Conservation (phyloP, 441 rosid species). For the Gossypium laxum region DNA sequence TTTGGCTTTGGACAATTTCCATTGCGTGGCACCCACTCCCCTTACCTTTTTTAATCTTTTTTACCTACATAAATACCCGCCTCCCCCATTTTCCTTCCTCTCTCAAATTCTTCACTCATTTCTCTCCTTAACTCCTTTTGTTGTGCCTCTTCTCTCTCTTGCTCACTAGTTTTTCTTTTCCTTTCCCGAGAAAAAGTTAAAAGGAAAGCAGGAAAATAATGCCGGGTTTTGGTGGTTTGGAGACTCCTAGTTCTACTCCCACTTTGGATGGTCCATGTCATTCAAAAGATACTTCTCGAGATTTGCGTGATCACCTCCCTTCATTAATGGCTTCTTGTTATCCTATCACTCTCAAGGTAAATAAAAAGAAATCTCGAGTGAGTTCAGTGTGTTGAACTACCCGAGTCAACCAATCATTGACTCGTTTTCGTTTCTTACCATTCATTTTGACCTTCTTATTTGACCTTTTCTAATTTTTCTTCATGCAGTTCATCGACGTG, state of each 20-base stretch:
- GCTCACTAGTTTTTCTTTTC: neutral
- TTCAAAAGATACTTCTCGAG: constrained; percentile 27
- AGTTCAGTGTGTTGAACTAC: neutral
- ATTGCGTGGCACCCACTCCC: too few species aligned
- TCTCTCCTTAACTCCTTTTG: neutral
- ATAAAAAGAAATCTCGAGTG: neutral
- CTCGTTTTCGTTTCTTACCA: constrained; percentile 4
- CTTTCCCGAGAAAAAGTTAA: neutral
- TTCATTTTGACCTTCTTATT: constrained; percentile 18
- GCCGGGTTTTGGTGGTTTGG: constrained; percentile 32
- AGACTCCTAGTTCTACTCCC: constrained; percentile 9
- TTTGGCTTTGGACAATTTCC: too few species aligned
- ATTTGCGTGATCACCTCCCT: constrained; percentile 35
- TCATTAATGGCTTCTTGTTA: constrained; percentile 41
- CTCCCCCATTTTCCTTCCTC: neutral
- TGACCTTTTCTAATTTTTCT: neutral
- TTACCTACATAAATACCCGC: neutral
- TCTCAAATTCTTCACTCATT: constrained; percentile 1
- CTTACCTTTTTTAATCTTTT: too few species aligned
- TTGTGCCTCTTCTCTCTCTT: too few species aligned
- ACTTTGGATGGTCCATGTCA: constrained; percentile 28
- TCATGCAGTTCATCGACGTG: constrained; percentile 64
- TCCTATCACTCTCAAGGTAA: constrained; percentile 73
- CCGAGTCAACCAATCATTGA: constrained; percentile 18
- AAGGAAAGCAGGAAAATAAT: constrained; percentile 20